Percentiles rank a stretch among this genome's conserved stretches.
These are phyloP conservation scores for Pyricularia grisea DNA, from an alignment of 2,329 filamentous ascomycete genomes.

Conservation along the genomic window DNA sequence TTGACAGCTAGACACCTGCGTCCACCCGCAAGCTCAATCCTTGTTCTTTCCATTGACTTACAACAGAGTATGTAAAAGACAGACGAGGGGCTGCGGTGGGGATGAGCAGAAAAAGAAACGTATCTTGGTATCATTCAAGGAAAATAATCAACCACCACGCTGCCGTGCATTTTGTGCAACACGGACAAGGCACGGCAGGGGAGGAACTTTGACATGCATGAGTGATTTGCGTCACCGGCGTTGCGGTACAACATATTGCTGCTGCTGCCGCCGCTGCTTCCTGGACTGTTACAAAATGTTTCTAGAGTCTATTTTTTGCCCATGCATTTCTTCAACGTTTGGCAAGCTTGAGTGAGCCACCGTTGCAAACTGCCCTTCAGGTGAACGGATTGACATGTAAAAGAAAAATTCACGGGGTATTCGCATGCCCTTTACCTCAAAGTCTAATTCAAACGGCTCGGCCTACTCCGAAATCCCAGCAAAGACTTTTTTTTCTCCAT, in stretches of 20 bases:
- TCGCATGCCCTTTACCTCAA: too few species aligned
- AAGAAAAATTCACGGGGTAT: background rate
- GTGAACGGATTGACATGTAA: background rate
- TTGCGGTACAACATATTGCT: background rate
- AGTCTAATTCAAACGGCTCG: background rate
- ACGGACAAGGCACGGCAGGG: background rate
- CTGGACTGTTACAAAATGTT: background rate
- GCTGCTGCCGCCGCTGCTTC: too few species aligned
- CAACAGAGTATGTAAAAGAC: too few species aligned
- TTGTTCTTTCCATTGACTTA: background rate
- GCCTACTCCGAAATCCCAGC: background rate
- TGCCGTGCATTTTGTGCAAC: background rate
- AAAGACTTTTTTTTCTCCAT: background rate
- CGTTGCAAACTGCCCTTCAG: background rate
- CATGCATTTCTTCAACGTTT: background rate
- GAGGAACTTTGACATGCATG: background rate
- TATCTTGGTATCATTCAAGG: background rate
- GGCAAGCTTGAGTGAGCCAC: background rate
- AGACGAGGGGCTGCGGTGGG: background rate
- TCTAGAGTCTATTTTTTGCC: too few species aligned
- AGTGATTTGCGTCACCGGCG: background rate
- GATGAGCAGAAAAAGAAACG: background rate
- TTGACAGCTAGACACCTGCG: background rate
- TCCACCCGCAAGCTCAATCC: background rate
- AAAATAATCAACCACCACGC: background rate